Evolutionary conservation across 371 early-diverging fungal species (phyloP).

Genomic region (Rhizopus delemar): DNA sequence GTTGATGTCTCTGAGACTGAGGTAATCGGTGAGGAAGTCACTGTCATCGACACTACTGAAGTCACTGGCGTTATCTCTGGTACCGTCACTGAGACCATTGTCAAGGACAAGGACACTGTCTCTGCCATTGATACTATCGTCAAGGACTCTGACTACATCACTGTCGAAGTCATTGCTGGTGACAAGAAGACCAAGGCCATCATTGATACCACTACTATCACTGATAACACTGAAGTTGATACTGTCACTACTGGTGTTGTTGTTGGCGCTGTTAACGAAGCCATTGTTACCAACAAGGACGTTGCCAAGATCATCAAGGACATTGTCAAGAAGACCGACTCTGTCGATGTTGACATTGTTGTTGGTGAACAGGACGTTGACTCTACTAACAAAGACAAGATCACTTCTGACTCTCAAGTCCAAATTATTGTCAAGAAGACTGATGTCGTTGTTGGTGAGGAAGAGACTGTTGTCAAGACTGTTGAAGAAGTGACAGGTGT

Average conservation of each 20-base stretch:
- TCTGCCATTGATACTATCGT: neutral
- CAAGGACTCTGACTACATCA: neutral
- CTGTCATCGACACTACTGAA: neutral
- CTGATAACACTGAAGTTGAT: neutral
- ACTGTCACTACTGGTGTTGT: no score
- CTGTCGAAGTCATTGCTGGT: neutral
- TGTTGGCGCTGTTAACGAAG: neutral
- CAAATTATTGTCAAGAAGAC: neutral
- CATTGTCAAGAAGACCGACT: neutral
- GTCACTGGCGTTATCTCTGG: neutral
- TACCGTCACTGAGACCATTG: neutral
- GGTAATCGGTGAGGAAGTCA: neutral
- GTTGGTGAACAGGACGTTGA: neutral
- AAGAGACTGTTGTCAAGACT: neutral
- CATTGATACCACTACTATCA: neutral
- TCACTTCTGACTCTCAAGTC: neutral
- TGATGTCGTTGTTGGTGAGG: neutral
- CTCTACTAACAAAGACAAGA: neutral
- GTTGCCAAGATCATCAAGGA: neutral
- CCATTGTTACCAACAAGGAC: neutral
- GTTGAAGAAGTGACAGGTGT: constrained; percentile 6
- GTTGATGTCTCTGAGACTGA: constrained; percentile 9
- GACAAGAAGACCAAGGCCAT: neutral
- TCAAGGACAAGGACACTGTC: neutral
- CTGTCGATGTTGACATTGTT: neutral